These are phyloP conservation scores for Helenozyma baotianmanensis DNA, from an alignment of 805 yeast genomes.

Conservation along the genomic window DNA sequence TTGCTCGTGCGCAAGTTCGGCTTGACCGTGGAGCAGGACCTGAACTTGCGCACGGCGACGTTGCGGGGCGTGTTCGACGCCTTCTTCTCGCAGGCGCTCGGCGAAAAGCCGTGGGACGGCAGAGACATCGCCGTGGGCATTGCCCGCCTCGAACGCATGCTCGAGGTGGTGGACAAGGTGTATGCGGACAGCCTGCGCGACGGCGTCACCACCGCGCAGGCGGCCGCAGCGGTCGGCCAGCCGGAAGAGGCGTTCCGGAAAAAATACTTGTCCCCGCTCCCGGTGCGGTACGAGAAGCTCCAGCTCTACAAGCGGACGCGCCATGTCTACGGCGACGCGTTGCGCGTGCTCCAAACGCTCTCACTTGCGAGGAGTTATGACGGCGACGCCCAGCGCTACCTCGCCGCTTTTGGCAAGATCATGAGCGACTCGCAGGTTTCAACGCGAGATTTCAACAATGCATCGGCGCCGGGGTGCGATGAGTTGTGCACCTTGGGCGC, in stretches of 20 bases:
- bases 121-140: conserved; percentile 40
- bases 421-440: conserved; percentile 60
- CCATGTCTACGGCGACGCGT: conserved; percentile 61
- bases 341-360: conserved; percentile 51
- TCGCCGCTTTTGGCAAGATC: conserved; percentile 44
- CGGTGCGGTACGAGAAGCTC: conserved; percentile 54
- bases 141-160: conserved; percentile 35
- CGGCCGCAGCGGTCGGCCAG: conserved; percentile 39
- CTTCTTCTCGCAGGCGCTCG: conserved; percentile 31
- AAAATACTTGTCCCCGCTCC: conserved; percentile 45
- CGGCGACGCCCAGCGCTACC: conserved; percentile 30
- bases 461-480: conserved; percentile 51
- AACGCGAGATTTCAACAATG: conserved; percentile 43
- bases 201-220: conserved; percentile 50
- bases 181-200: conserved; percentile 24
- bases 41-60: conserved; percentile 54
- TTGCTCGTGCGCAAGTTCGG: conserved; percentile 48
- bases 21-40: conserved; percentile 40
- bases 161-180: conserved; percentile 43
- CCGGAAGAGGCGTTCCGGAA: conserved; percentile 27
- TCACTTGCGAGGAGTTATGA: conserved; percentile 28
- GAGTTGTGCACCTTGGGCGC: conserved; percentile 50
- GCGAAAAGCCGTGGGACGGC: conserved; percentile 40
- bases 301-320: conserved; percentile 54
- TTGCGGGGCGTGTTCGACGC: conserved; percentile 61